A percentile compares a stretch with the other conserved stretches of the same genome.
Conservation (phyloP, 2,329 filamentous ascomycete species). For the Pestalotiopsis fici region DNA sequence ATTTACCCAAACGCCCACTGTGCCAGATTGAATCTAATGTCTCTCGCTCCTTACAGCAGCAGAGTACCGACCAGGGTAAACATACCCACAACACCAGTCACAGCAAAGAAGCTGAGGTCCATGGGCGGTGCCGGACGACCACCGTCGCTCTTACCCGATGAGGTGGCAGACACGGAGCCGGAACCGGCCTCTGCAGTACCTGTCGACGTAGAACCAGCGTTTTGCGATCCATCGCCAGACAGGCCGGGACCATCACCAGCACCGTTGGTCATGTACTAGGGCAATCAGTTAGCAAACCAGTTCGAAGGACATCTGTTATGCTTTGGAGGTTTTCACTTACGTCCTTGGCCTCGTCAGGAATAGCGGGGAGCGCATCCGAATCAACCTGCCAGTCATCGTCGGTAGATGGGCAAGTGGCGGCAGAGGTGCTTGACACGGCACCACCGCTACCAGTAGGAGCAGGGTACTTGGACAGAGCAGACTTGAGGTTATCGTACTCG, state of each 20-base stretch:
- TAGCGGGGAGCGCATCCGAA: constrained; percentile 45
- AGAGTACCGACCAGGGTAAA: constrained; percentile 40
- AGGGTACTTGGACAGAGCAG: constrained; percentile 49
- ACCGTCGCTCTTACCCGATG: constrained; percentile 34
- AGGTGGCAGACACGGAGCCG: constrained; percentile 36
- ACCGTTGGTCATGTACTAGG: constrained; percentile 52
- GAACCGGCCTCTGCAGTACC: constrained; percentile 40
- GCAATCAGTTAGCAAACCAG: constrained; percentile 8
- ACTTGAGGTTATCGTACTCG: constrained; percentile 62
- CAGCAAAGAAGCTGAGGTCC: constrained; percentile 36
- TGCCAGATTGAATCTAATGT: not conserved
- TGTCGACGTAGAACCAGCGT: constrained; percentile 47
- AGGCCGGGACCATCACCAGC: constrained; percentile 57
- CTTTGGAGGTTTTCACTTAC: constrained; percentile 9
- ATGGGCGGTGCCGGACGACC: constrained; percentile 32
- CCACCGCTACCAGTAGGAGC: constrained; percentile 53
- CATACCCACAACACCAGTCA: constrained; percentile 34
- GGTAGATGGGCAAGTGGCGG: constrained; percentile 49
- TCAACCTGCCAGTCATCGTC: constrained; percentile 53
- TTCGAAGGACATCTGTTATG: not conserved
- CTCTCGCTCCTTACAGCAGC: constrained; percentile 33
- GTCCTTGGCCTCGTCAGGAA: constrained; percentile 48
- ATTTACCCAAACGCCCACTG: not conserved
- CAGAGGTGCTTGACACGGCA: constrained; percentile 46
- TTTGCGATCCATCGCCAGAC: constrained; percentile 54